A percentile compares a stretch with the other conserved stretches of the same genome.
These are phyloP conservation scores for Pythium volutum DNA, from an alignment of 352 stramenopile species.

Conservation along the genomic window DNA sequence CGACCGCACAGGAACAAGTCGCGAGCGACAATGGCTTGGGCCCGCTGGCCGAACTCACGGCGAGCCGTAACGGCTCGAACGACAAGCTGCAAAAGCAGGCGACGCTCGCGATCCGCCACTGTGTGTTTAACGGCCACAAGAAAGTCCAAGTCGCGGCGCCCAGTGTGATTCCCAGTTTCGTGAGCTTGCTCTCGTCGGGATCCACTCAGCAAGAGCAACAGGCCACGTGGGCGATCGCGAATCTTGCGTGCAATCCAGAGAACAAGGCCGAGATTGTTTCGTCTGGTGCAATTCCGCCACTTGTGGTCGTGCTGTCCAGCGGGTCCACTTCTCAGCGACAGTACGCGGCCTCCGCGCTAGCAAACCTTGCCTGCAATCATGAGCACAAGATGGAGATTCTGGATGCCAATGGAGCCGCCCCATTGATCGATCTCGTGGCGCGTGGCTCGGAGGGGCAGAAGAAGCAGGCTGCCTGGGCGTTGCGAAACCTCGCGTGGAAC, in stretches of 20 bases:
- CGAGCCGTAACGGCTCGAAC: neutral
- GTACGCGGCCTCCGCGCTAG: conserved; percentile 20
- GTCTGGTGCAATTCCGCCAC: conserved; percentile 7
- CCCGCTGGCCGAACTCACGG: conserved; percentile 8
- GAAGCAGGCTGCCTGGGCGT: conserved; percentile 18
- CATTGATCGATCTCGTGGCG: conserved; percentile 11
- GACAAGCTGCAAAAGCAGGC: conserved; percentile 21
- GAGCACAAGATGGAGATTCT: conserved; percentile 20
- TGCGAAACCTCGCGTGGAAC: conserved; percentile 23
- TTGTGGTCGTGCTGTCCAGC: conserved; percentile 3
- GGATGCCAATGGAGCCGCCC: conserved; percentile 2
- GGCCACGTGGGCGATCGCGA: conserved; percentile 17
- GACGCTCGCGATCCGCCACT: conserved; percentile 14
- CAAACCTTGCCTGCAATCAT: conserved; percentile 14
- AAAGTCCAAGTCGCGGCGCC: conserved; percentile 13
- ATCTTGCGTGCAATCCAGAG: conserved; percentile 18
- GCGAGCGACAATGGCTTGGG: conserved; percentile 1
- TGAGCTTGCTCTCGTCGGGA: conserved; percentile 4
- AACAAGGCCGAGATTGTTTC: conserved; percentile 25
- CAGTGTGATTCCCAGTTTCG: conserved; percentile 8
- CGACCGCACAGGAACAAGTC: conserved; percentile 7
- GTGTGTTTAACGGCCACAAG: conserved; percentile 18
- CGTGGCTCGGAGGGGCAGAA: conserved; percentile 19
- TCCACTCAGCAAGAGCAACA: conserved; percentile 10
- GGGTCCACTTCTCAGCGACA: conserved; percentile 14